Conservation (phyloP, 192 early-diverging fungal genomes). For the Coemansia sp. region DNA sequence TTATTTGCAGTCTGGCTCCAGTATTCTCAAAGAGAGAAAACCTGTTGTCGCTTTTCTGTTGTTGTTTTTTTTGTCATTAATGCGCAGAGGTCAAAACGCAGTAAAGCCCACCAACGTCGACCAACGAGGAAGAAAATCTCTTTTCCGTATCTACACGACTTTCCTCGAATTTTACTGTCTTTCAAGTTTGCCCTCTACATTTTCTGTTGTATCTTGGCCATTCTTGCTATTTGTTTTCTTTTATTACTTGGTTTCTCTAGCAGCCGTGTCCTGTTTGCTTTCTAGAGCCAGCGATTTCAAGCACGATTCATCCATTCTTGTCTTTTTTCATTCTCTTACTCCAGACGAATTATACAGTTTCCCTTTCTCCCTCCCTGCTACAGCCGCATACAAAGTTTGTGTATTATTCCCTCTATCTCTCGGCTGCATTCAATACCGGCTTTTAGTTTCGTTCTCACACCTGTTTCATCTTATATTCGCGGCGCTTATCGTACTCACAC, state of each 20-base stretch:
- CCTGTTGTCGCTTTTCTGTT: constrained; percentile 4
- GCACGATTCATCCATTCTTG: constrained; percentile 5
- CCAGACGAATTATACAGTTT: background rate
- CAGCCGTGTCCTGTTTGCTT: constrained; percentile 1
- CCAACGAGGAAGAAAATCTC: constrained; percentile 1
- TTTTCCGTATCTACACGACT: background rate
- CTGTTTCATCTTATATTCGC: background rate
- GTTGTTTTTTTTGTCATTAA: background rate
- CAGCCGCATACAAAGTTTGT: constrained; percentile 3
- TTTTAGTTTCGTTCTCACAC: background rate
- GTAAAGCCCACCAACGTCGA: constrained; percentile 32
- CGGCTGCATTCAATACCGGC: background rate
- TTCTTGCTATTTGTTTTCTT: constrained; percentile 6
- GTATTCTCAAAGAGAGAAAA: background rate
- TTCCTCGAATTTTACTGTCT: constrained; percentile 6
- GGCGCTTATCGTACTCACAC: background rate
- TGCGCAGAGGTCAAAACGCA: constrained; percentile 4
- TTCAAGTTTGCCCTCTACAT: constrained; percentile 1
- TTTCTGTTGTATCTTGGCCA: background rate
- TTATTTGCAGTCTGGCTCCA: background rate
- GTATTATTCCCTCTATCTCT: background rate
- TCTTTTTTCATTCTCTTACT: constrained; percentile 9
- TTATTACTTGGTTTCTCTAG: background rate
- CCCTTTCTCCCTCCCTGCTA: constrained; percentile 5
- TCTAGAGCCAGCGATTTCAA: background rate